A percentile compares a stretch with the other conserved stretches of the same genome.
These are phyloP conservation scores for Trichoderma atrobrunneum DNA, from an alignment of 2,329 filamentous ascomycete genomes.

Conservation along the genomic window DNA sequence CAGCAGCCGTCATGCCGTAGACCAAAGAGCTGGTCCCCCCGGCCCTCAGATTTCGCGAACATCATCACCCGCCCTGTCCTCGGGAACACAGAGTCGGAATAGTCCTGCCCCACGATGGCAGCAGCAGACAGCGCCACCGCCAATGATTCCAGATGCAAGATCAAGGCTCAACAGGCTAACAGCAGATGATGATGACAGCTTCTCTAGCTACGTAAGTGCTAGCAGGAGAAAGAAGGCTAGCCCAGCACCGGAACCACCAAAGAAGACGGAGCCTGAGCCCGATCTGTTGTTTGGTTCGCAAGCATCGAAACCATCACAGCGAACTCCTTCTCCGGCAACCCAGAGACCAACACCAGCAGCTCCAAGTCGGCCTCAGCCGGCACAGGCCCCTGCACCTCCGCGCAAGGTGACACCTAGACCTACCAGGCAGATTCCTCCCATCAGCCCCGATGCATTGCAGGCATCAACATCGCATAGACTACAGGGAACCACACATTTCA, in stretches of 20 bases:
- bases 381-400: slow-evolving; percentile 32
- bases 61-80: slow-evolving; percentile 49
- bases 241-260: slow-evolving; percentile 46
- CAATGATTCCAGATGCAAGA: slow-evolving; percentile 33
- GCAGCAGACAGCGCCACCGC: slow-evolving; percentile 43
- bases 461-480: slow-evolving; percentile 75
- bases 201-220: slow-evolving; percentile 84
- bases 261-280: slow-evolving; percentile 44
- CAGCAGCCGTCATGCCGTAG: slow-evolving; percentile 28
- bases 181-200: slow-evolving; percentile 69
- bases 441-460: slow-evolving; percentile 67
- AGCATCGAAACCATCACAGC: slow-evolving; percentile 35
- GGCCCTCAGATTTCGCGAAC: slow-evolving; percentile 42
- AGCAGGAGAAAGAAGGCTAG: slow-evolving; percentile 71
- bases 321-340: slow-evolving; percentile 37
- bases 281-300: slow-evolving; percentile 62
- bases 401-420: slow-evolving; percentile 46
- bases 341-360: slow-evolving; percentile 39
- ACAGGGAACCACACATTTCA: slow-evolving; percentile 84
- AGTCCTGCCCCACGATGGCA: slow-evolving; percentile 59
- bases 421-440: slow-evolving; percentile 59
- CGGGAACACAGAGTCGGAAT: slow-evolving; percentile 43
- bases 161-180: slow-evolving; percentile 68
- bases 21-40: slow-evolving; percentile 29
- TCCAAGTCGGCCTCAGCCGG: slow-evolving; percentile 28